Conservation (phyloP, 441 rosid species). For the Arabidopsis hybrid region DNA sequence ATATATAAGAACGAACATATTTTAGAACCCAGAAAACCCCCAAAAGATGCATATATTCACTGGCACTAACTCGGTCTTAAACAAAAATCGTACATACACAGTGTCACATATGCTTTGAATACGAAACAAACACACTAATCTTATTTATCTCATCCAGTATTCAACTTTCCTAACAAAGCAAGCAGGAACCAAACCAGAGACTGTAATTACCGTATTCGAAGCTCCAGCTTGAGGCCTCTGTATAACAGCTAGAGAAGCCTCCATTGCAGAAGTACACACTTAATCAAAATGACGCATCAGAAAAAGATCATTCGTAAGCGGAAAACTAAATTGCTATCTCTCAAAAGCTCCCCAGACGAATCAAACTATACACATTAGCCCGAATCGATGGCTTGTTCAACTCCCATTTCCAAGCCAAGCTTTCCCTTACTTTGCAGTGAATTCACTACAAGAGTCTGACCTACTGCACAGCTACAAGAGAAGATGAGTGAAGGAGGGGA, state of each 20-base stretch:
- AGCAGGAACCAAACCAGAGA: not conserved
- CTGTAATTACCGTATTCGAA: slow-evolving; percentile 70
- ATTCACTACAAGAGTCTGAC: slow-evolving; percentile 53
- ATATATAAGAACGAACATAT: not conserved
- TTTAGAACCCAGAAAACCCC: not conserved
- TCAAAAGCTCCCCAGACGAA: slow-evolving; percentile 21
- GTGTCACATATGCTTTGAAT: not conserved
- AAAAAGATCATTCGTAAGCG: not conserved
- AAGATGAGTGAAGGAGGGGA: slow-evolving; percentile 34
- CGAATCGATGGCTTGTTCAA: slow-evolving; percentile 12
- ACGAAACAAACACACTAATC: slow-evolving; percentile 18
- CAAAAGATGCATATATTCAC: not conserved
- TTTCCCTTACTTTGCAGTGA: not conserved
- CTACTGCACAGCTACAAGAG: slow-evolving; percentile 44
- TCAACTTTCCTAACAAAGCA: slow-evolving; percentile 29
- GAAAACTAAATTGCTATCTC: slow-evolving; percentile 37
- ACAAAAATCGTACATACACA: not conserved
- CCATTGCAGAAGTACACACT: slow-evolving; percentile 57
- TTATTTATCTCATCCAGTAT: slow-evolving; percentile 10
- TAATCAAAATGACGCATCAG: slow-evolving; percentile 24
- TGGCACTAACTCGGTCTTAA: slow-evolving; percentile 19
- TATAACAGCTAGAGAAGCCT: slow-evolving; percentile 77
- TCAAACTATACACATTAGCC: slow-evolving; percentile 30
- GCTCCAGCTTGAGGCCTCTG: slow-evolving; percentile 79
- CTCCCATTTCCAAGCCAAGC: slow-evolving; percentile 33